Evolutionary conservation across 2,329 filamentous ascomycete species (phyloP), one percentile per base, ranked within the genome.

Genomic region (Annulohypoxylon truncatum): DNA sequence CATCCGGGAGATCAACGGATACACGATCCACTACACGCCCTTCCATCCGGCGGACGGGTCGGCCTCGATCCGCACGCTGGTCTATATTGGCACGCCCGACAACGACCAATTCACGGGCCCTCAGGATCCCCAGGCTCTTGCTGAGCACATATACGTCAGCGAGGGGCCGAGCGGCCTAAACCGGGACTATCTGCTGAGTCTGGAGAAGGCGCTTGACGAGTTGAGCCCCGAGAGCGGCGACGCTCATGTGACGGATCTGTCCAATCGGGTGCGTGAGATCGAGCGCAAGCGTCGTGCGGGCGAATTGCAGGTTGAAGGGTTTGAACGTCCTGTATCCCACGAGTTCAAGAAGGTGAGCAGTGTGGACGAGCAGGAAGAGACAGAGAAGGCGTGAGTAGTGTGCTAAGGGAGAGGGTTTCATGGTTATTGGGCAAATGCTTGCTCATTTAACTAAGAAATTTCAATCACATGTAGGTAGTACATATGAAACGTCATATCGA

Each of bases 1-100:
- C 79, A 95, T 97, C 70, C 90, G 96, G 47, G 96, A 99, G 80
- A 97, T 98, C 76, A 97, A 98, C 81, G 96, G 96, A 24, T 99
- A 99, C 80, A 92, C 90, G 57, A 96, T 97, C 71, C 94, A 97
- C 79, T 93, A 94, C 79, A 93, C 94, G 26, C 89, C 91, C 0
- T 97, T 98, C 78, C 84, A 94, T 73, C 89, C 90, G 5, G 84
- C 87, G 3, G 69, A 78, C 46, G 67, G 67, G 15, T 61, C 26
- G 20, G 73, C n/a, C 3, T 71, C 79, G 18, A 85, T 88, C 73
- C 79, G 77, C 57, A 84, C 86, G 64, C 87, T 97, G 68, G 93
- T 97, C 1, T 99, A 99, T 79, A 98, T 99, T 75, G 96, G 96
- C 20, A 92, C 96, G 1, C 96, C 96, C 0, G 89, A 91, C 47